Percentiles rank a stretch among this genome's conserved stretches.
Evolutionary conservation across 2,329 filamentous ascomycete genomes (phyloP).

Genomic region (Ploettnerulaceae sp.): DNA sequence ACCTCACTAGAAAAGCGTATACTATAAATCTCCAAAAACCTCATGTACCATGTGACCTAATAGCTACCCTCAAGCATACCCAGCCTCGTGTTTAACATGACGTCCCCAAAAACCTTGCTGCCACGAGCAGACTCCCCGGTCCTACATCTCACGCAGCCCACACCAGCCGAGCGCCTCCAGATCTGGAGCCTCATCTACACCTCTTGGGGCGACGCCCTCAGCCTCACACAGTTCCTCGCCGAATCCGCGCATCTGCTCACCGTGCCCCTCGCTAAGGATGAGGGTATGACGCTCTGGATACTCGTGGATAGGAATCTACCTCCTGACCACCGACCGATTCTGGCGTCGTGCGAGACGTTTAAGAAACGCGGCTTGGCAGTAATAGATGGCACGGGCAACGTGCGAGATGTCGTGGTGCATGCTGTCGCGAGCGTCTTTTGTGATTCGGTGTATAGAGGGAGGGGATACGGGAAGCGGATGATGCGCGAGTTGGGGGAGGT

Average conservation of each 20-base stretch:
- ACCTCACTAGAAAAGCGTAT: too few species aligned
- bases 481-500: constrained; percentile 56
- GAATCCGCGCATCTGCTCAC: constrained; percentile 49
- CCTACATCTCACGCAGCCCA: constrained; percentile 50
- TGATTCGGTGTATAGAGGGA: constrained; percentile 56
- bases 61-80: too few species aligned
- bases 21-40: too few species aligned
- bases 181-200: constrained; percentile 50
- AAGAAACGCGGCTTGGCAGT: constrained; percentile 50
- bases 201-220: constrained; percentile 54
- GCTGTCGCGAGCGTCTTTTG: constrained; percentile 76
- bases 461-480: constrained; percentile 73
- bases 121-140: constrained; percentile 18
- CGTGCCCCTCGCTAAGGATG: constrained; percentile 51
- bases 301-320: constrained; percentile 44
- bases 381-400: constrained; percentile 31
- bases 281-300: constrained; percentile 58
- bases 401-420: constrained; percentile 57
- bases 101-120: neutral
- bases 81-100: neutral
- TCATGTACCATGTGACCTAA: too few species aligned
- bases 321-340: constrained; percentile 44
- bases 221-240: constrained; percentile 48
- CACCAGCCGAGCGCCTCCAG: constrained; percentile 44
- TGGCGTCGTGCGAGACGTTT: constrained; percentile 61